phyloP scores from a whole-genome alignment of 169 alveolate genomes.

The Cryptosporidium baileyi region DNA sequence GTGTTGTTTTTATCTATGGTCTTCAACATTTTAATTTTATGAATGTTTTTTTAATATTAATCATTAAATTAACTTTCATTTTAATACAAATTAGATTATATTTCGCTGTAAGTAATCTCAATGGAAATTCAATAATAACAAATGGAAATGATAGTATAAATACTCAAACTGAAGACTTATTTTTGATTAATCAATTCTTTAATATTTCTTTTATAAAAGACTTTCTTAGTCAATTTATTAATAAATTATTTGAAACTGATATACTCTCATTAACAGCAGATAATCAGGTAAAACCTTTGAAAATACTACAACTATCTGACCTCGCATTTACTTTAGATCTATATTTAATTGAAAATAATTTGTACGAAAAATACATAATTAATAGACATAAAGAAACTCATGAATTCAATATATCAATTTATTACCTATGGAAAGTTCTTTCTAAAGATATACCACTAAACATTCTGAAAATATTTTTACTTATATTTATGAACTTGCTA shows the following conservation, averaged over 20 bases:
- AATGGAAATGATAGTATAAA: background rate
- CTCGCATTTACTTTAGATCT: background rate
- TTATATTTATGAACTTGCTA: background rate
- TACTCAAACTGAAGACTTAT: background rate
- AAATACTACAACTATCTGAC: slow-evolving; percentile 24
- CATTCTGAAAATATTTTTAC: background rate
- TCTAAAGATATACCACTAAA: slow-evolving; percentile 4
- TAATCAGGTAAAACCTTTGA: background rate
- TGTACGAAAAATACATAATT: background rate
- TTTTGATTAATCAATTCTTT: background rate
- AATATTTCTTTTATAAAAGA: background rate
- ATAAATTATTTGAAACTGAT: background rate
- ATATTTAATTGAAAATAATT: background rate
- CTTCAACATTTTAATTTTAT: background rate
- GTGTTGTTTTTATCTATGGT: background rate
- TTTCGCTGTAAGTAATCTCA: background rate
- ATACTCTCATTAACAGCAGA: background rate
- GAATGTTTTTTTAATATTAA: background rate
- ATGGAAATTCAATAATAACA: background rate
- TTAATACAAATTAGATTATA: slow-evolving; percentile 8
- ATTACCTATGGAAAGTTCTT: slow-evolving; percentile 36
- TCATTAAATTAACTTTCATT: slow-evolving; percentile 1
- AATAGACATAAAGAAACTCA: slow-evolving; percentile 49
- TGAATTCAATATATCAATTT: slow-evolving; percentile 43
- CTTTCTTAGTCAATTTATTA: background rate